Evolutionary conservation across 2,329 filamentous ascomycete genomes (phyloP).

Genomic region (Berkeleyomyces rouxiae): DNA sequence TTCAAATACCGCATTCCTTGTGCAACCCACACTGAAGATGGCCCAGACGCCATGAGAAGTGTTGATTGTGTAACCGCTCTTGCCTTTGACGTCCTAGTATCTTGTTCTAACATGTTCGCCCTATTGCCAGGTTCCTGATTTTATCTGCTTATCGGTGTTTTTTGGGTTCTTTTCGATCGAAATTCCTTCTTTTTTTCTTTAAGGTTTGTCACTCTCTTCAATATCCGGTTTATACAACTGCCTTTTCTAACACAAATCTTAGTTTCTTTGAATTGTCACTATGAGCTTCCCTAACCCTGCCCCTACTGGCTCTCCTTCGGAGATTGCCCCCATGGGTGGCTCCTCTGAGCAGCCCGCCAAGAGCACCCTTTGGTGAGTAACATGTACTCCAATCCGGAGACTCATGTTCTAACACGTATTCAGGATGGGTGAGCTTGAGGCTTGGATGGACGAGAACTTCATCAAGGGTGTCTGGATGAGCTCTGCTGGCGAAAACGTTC

Average conservation of each 20-base stretch:
- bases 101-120: not conserved
- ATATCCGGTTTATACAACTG: not conserved
- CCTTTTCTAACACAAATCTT: not conserved
- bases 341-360: conserved; percentile 32
- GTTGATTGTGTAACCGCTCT: not conserved
- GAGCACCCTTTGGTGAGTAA: conserved; percentile 38
- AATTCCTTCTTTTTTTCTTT: conserved; percentile 1
- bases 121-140: not conserved
- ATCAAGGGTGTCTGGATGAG: conserved; percentile 83
- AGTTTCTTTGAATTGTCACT: conserved; percentile 10
- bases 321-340: conserved; percentile 19
- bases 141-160: conserved; percentile 8
- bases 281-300: conserved; percentile 15
- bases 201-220: not conserved
- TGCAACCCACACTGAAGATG: not conserved
- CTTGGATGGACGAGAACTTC: conserved; percentile 99
- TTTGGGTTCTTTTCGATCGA: conserved; percentile 8
- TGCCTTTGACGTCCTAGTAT: not conserved
- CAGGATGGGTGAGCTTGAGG: conserved; percentile 98
- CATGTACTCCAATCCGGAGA: not conserved
- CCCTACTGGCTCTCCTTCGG: conserved; percentile 16
- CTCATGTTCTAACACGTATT: conserved; percentile 2
- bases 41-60: not conserved
- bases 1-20: not conserved
- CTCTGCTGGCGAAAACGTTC: conserved; percentile 82